Conservation (phyloP, 2,329 filamentous ascomycete species). For the Aureobasidium sp. region DNA sequence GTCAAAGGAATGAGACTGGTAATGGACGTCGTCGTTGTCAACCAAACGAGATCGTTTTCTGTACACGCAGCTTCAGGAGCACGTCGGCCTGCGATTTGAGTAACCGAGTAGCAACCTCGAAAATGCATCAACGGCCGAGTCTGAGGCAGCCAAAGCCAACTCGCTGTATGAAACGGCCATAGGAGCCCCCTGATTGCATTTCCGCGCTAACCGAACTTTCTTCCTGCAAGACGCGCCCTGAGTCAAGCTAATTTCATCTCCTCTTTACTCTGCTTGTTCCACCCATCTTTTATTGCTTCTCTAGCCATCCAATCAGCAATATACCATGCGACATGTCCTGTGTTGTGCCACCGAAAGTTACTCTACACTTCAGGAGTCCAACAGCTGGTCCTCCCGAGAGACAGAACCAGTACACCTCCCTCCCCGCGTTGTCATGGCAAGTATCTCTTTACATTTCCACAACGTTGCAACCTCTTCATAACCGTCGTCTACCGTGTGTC, state of each 20-base stretch:
- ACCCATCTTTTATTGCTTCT: neutral
- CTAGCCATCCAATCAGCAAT: neutral
- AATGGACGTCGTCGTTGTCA: neutral
- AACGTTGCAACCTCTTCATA: neutral
- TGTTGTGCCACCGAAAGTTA: neutral
- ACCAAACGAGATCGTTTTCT: neutral
- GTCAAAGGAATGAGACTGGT: conserved; percentile 15
- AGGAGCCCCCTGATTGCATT: conserved; percentile 1
- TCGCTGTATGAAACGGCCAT: conserved; percentile 8
- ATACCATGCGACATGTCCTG: neutral
- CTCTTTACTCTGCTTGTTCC: neutral
- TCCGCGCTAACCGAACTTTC: conserved; percentile 7
- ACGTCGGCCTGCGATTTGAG: neutral
- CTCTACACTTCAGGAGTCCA: neutral
- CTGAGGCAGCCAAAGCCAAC: neutral
- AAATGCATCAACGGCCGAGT: neutral
- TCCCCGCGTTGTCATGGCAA: conserved; percentile 8
- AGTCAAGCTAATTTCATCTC: neutral
- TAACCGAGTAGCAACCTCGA: conserved; percentile 6
- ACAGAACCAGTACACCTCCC: neutral
- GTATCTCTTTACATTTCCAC: neutral
- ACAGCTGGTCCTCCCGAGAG: neutral
- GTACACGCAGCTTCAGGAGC: conserved; percentile 7
- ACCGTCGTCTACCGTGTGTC: conserved; percentile 4
- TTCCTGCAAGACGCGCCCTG: neutral